Conservation (phyloP, 1,284 basidiomycete genomes). For the Cryptococcus amylolentus region DNA sequence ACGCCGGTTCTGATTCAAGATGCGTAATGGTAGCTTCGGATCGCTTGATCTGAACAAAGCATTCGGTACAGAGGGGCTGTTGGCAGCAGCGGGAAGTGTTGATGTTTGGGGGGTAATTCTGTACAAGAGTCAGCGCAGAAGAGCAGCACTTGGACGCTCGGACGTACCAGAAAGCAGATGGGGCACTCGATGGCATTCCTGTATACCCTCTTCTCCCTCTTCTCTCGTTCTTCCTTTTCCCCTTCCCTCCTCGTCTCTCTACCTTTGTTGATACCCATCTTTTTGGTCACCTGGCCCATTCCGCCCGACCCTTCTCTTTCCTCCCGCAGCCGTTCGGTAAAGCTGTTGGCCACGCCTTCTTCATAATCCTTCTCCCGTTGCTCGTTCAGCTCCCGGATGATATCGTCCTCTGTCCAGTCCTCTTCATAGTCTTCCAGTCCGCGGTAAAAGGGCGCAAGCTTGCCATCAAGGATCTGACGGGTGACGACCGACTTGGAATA, state of each 20-base stretch:
- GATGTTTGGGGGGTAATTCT: slow-evolving; percentile 85
- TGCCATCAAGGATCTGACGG: slow-evolving; percentile 78
- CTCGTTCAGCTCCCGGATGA: slow-evolving; percentile 53
- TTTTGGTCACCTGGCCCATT: slow-evolving; percentile 27
- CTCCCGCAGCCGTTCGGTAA: slow-evolving; percentile 32
- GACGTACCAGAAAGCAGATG: slow-evolving; percentile 94
- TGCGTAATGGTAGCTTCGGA: slow-evolving; percentile 89
- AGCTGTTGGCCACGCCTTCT: slow-evolving; percentile 36
- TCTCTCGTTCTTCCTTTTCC: slow-evolving; percentile 55
- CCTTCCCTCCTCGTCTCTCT: slow-evolving; percentile 19
- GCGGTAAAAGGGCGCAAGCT: slow-evolving; percentile 91
- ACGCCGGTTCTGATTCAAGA: slow-evolving; percentile 84
- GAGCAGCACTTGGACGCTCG: slow-evolving; percentile 8
- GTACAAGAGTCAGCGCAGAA: not conserved
- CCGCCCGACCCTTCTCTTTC: slow-evolving; percentile 26
- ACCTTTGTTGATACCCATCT: slow-evolving; percentile 25
- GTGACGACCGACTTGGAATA: slow-evolving; percentile 86
- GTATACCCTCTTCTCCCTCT: slow-evolving; percentile 70
- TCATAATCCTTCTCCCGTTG: slow-evolving; percentile 36
- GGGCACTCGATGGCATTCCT: slow-evolving; percentile 89
- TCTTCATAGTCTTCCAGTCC: slow-evolving; percentile 90
- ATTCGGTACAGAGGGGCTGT: slow-evolving; percentile 98
- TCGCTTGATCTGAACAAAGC: slow-evolving; percentile 98
- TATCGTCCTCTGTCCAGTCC: slow-evolving; percentile 76
- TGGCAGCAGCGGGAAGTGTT: slow-evolving; percentile 96